Evolutionary conservation across 441 rosid species (phyloP), one percentile per base, ranked within the genome.

Genomic region (Pelargonium citronellum): DNA sequence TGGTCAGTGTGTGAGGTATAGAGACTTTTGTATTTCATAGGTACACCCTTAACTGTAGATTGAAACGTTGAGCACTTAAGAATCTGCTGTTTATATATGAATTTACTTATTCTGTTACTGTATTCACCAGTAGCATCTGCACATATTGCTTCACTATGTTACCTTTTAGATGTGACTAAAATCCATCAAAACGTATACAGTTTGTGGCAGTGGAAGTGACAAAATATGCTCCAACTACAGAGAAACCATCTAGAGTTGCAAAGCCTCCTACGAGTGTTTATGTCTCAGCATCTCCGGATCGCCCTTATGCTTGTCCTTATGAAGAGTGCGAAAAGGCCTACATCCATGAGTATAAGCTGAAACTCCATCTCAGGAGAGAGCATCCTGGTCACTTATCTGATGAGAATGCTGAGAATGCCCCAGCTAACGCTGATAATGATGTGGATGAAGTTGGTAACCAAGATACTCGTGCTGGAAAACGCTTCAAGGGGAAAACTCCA

Each of bases 231-330:
- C 79, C 90, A 5, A 96, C 97, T 3, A 74, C 82, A 2, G 99
- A 94, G 86, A 94, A 89, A 82, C 71, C 82, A 39, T 4, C 81
- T 6, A 90, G 85, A 82, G 69, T 80, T 41, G 19, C 87, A 0
- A 90, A 87, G 83, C 79, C 94, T 44, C 64, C 91, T 58, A 69
- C 90, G 1, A 82, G 78, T 3, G 83, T 76, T 39, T 87, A 82
- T 76, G 88, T 82, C 34, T 78, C 91, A 22, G 89, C 89, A 47
- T 80, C 97, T 66, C 80, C 85, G 0, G 96, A 89, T 64, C 97
- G 94, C 17, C 97, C 97, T 62, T 87, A 84, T 57, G 91, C 83
- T 24, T 95, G 97, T 75, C 97, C 97, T n/a, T 91, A 87, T 22
- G 90, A 89, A 55, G 95, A 89, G 22, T 91, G 99, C 70, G 89